phyloP scores from a whole-genome alignment of 371 early-diverging fungal species.

The Umbelopsis sp. region DNA sequence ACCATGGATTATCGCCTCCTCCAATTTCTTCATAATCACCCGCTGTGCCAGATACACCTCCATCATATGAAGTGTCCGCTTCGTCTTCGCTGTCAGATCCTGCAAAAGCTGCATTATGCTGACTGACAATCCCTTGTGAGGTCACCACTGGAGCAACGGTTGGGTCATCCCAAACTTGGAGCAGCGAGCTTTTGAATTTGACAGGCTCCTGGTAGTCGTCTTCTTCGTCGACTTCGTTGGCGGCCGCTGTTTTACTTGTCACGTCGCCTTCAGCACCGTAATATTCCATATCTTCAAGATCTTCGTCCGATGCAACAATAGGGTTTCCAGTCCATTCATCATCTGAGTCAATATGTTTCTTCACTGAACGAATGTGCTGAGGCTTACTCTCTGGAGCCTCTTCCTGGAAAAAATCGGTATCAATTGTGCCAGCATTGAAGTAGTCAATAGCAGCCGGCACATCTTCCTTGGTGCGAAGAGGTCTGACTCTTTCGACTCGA shows the following conservation, averaged over 20 bases:
- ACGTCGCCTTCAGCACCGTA: slow-evolving; percentile 22
- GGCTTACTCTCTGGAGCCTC: slow-evolving; percentile 22
- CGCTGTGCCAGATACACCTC: slow-evolving; percentile 4
- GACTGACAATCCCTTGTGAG: slow-evolving; percentile 19
- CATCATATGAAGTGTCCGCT: slow-evolving; percentile 18
- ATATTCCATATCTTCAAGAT: slow-evolving; percentile 50
- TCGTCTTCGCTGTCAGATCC: slow-evolving; percentile 37
- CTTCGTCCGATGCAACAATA: slow-evolving; percentile 63
- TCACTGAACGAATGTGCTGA: neutral
- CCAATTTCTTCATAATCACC: slow-evolving; percentile 38
- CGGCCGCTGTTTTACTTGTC: neutral
- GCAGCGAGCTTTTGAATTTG: slow-evolving; percentile 29
- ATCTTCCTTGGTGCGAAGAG: slow-evolving; percentile 27
- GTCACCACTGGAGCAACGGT: slow-evolving; percentile 14
- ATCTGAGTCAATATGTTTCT: slow-evolving; percentile 33
- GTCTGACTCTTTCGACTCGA: slow-evolving; percentile 33
- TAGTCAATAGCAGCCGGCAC: slow-evolving; percentile 48
- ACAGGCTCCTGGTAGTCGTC: slow-evolving; percentile 16
- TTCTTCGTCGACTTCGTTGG: slow-evolving; percentile 17
- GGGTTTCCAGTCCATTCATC: slow-evolving; percentile 51
- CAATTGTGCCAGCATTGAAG: slow-evolving; percentile 50
- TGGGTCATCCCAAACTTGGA: slow-evolving; percentile 29
- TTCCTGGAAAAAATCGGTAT: slow-evolving; percentile 62
- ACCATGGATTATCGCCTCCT: slow-evolving; percentile 34
- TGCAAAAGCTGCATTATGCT: slow-evolving; percentile 9